Evolutionary conservation across 1,139 yeast species (phyloP), one percentile per base, ranked within the genome.

Genomic region (Magnusiomyces fungicola): DNA sequence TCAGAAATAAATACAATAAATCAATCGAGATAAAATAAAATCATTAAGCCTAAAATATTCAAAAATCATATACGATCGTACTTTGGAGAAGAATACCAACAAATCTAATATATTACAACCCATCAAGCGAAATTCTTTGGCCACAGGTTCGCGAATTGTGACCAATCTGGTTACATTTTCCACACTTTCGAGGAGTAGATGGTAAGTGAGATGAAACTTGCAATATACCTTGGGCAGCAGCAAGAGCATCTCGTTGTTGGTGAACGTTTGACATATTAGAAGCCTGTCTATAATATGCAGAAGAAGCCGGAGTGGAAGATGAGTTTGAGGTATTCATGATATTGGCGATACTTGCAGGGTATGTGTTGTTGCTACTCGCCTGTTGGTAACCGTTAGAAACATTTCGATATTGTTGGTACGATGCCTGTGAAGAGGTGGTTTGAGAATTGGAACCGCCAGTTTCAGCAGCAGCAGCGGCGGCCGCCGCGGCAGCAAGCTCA

Each of bases 71-170:
- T n/a, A n/a, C n/a, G n/a, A n/a, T n/a, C n/a, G n/a, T n/a, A n/a
- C n/a, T n/a, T n/a, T n/a, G n/a, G n/a, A n/a, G n/a, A n/a, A n/a
- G 3, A 32, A 6, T 38, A 9, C 22, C 3, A 16, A 16, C 21
- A n/a, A n/a, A n/a, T n/a, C n/a, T n/a, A n/a, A n/a, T n/a, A n/a
- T n/a, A n/a, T 48, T 43, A 50, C 42, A 48, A 48, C 19, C 51
- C 50, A 29, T 48, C 51, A 3, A 50, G 32, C 33, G 51, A 48
- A n/a, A 50, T 24, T 7, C 53, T 40, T 25, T 50, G 51, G 2
- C 53, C 53, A 32, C 53, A 50, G 14, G 53, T 50, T 33, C 53
- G 19, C 10, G 53, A 38, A 36, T 50, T 50, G 38, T 50, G 53
- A 3, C 53, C 53, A 46, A 48, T 43, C 27, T 50, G 49, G 42